Evolutionary conservation across 768 basidiomycete species (phyloP), one percentile per base, ranked within the genome.

Genomic region (Lyophyllum atratum): DNA sequence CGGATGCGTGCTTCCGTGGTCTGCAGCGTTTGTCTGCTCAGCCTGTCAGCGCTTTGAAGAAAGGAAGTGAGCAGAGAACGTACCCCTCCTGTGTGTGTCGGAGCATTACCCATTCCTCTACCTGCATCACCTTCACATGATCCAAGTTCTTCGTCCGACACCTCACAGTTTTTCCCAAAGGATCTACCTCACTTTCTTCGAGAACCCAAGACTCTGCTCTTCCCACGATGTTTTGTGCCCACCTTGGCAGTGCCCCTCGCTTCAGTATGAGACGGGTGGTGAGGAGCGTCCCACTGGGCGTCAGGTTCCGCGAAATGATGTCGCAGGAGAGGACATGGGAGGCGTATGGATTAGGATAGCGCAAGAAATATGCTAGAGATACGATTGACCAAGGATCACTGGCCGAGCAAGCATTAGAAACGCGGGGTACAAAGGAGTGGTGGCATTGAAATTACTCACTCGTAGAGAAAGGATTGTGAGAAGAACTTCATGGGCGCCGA

Each of bases 371-470:
- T 12, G 95, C 95, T 61, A 96, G 80, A 19, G 95, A 86, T 57
- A 96, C 92, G 63, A 92, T 95, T 55, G 92, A 81, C 86, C 95
- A 94, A 71, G 94, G 85, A 84, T 97, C 93, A 80, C 94, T 95
- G 64, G 7, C n/a, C 6, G 17, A 44, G 10, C 19, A 24, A 29
- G 50, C n/a, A 9, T 28, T 39, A 29, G 42, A 45, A 12, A 40
- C n/a, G 39, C n/a, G 39, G 39, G 17, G 19, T 40, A 19, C 15
- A 25, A 39, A 9, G 19, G 49, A 4, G 21, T n/a, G 15, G 29
- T 22, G 12, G 10, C 29, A 25, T 22, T 19, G 28, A 37, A 33
- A 14, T 12, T 28, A 74, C 80, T 54, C 63, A 82, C 83, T 84
- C 80, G 70, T 83, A 84, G 59, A 78, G 70, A 71, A 78, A 82